Evolutionary conservation across 345 rosid genomes (phyloP), one percentile per base, ranked within the genome.

Genomic region (Euphorbia peplus): DNA sequence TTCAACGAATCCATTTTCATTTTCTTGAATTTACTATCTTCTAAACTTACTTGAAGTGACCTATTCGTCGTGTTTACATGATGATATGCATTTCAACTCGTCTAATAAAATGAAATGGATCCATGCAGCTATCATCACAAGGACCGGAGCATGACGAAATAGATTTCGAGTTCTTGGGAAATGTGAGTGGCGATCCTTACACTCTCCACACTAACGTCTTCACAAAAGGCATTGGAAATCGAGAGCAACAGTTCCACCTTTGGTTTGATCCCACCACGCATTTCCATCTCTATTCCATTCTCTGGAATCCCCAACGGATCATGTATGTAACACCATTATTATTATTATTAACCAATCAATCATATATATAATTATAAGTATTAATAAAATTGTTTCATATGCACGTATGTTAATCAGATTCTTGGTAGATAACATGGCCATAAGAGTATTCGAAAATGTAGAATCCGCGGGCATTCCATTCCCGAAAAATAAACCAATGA

Each of bases 81-180:
- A n/a, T n/a, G n/a, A n/a, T n/a, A n/a, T n/a, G n/a, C n/a, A n/a
- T n/a, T n/a, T n/a, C n/a, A n/a, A n/a, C n/a, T n/a, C n/a, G n/a
- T n/a, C n/a, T n/a, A n/a, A n/a, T n/a, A n/a, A n/a, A n/a, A n/a
- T n/a, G n/a, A n/a, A n/a, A n/a, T n/a, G n/a, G n/a, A n/a, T n/a
- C n/a, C n/a, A n/a, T 64, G 70, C 70, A 73, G 76, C 21, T 73
- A 41, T 73, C 76, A 14, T 73, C 76, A 4, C 44, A 73, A 67
- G 76, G 76, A 22, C 48, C 71, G 22, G 26, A 19, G 35, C 76
- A 73, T 21, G 76, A 72, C 58, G 75, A 72, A 57, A 48, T 72
- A n/a, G 75, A 72, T 57, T 72, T 56, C 35, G 70, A 72, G 65
- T 72, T 72, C 57, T 32, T 72, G 50, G 75, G 75, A 2, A 72